These are phyloP conservation scores for Hibiscus mutabilis DNA, from an alignment of 345 rosid genomes.

Conservation along the genomic window DNA sequence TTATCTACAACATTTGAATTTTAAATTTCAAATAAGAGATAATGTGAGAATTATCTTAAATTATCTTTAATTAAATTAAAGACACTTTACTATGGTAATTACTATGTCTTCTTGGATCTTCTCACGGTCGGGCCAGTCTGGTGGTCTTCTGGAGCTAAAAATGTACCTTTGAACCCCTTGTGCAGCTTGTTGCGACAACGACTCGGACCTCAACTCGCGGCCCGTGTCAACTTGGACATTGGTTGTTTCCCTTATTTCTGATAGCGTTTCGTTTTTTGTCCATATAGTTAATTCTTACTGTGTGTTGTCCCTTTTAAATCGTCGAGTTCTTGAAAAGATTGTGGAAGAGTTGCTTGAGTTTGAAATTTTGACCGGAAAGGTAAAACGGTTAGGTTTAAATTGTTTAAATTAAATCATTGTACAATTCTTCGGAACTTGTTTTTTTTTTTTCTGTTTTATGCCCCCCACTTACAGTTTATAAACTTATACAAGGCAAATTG, in stretches of 20 bases:
- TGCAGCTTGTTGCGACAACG: too few relatives aligned
- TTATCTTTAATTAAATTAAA: too few relatives aligned
- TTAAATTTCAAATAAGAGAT: too few relatives aligned
- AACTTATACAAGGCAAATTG: neutral
- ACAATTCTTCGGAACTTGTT: conserved; percentile 11
- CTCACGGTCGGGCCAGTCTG: too few relatives aligned
- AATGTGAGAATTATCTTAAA: too few relatives aligned
- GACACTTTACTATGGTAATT: too few relatives aligned
- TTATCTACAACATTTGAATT: too few relatives aligned
- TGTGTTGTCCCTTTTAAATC: conserved; percentile 20
- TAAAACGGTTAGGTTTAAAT: conserved; percentile 22
- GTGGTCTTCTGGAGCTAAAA: too few relatives aligned
- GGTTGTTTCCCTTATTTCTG: neutral
- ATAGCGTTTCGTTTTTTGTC: neutral
- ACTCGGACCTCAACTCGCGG: too few relatives aligned
- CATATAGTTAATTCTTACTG: neutral
- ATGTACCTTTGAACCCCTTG: too few relatives aligned
- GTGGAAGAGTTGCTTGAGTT: conserved; percentile 82
- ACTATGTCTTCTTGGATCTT: too few relatives aligned
- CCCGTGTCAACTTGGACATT: neutral
- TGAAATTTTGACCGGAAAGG: conserved; percentile 86
- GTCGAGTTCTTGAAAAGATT: conserved; percentile 70
- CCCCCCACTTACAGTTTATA: neutral
- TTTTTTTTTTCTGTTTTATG: neutral
- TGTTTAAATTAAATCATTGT: conserved; percentile 6